Base-by-base conservation (phyloP, 805 yeast genomes). In the Schizosaccharomyces lindneri region DNA sequence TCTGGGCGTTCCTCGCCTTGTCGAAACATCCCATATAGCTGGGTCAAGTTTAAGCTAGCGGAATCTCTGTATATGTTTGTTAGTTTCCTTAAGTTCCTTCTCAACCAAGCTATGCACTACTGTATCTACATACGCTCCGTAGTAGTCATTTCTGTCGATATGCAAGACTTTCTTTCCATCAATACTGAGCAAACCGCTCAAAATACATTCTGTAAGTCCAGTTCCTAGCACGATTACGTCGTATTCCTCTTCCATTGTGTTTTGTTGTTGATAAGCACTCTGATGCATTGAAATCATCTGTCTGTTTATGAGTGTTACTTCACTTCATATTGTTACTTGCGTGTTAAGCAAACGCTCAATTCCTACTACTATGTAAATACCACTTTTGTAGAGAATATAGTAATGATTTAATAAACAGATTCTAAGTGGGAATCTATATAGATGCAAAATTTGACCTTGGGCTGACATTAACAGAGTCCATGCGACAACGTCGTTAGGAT, bases 131-230 rank as follows among this genome's bases (percentile, higher is more conserved):
- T 61, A 65, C 68, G 85, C 98, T 61, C 98, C 98, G 67, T 93
- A 93, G 71, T 88, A 94, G 71, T 87, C 94, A 73, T 93, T 97
- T 68, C 88, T 83, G 72, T 93, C 98, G 65, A 93, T 88, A 73
- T 93, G 98, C 62, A 93, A 78, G 6, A 93, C 97, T 70, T 93
- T 93, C 76, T 93, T 90, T 65, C 97, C 97, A 69, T 93, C 97
- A n/a, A 90, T 95, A 9, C 97, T 87, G 59, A 93, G 78, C 61
- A 93, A 74, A 2, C 98, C 98, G 0, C 96, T 87, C 57, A 93
- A 79, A 64, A 93, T 84, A 75, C 98, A 93, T 73, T 93, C 98
- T 59, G 97, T 90, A 65, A 93, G 79, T 68, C 74, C 72, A 43
- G 73, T 71, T 55, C 74, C 74, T 64, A 90, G 78, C 32, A 90